Percentiles rank a stretch among this genome's conserved stretches.
Evolutionary conservation across 306 rosid species (phyloP).

Genomic region (Medicago lupulina): DNA sequence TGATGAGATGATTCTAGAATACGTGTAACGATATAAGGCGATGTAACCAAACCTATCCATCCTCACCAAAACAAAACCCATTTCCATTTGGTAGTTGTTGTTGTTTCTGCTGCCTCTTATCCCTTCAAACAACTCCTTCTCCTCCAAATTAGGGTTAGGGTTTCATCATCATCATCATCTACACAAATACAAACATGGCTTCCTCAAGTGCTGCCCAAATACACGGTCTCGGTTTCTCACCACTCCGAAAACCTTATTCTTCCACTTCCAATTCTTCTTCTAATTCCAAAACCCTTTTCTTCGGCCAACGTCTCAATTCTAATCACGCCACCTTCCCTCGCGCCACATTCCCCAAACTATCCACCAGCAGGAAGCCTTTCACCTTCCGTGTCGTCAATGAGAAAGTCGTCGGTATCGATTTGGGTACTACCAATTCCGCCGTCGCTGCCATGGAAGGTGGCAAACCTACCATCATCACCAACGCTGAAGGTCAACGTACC

Average conservation of each 20-base stretch:
- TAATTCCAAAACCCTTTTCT: slow-evolving; percentile 53
- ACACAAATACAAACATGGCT: slow-evolving; percentile 52
- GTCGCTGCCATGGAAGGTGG: slow-evolving; percentile 95
- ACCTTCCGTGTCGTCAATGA: slow-evolving; percentile 70
- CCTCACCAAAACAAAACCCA: slow-evolving; percentile 28
- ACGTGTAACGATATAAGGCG: neutral
- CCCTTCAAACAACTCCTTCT: neutral
- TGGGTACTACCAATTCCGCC: slow-evolving; percentile 85
- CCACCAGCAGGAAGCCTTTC: slow-evolving; percentile 29
- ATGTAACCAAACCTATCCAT: slow-evolving; percentile 11
- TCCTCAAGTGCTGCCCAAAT: slow-evolving; percentile 74
- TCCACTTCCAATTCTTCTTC: slow-evolving; percentile 43
- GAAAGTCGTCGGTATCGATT: slow-evolving; percentile 85
- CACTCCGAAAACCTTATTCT: slow-evolving; percentile 33
- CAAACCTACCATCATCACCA: slow-evolving; percentile 78
- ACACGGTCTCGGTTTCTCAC: slow-evolving; percentile 68
- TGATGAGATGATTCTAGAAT: slow-evolving; percentile 50
- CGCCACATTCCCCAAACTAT: slow-evolving; percentile 52
- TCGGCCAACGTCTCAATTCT: slow-evolving; percentile 56
- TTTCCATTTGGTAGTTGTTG: neutral
- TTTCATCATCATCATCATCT: too few relatives aligned
- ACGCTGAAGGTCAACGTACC: slow-evolving; percentile 90
- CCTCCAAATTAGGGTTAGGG: slow-evolving; percentile 33
- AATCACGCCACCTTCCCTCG: slow-evolving; percentile 30
- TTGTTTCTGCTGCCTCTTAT: neutral